Evolutionary conservation across 2,329 filamentous ascomycete genomes (phyloP).

Genomic region (Hymenoscyphus repandus): DNA sequence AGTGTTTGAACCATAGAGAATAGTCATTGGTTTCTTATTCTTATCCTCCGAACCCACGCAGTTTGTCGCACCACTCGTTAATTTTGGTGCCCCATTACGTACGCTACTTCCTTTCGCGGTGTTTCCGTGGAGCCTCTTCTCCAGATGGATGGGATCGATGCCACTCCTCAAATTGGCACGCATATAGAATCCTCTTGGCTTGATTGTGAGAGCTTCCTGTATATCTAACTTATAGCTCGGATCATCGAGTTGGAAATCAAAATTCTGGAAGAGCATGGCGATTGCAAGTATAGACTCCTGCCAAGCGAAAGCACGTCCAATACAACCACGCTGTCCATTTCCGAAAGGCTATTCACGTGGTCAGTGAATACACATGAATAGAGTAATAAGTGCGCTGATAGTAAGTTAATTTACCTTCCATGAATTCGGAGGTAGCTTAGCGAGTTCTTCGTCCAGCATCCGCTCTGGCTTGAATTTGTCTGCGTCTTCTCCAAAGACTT

Average conservation of each 20-base stretch:
- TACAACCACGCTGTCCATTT: slow-evolving; percentile 64
- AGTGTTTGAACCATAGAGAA: slow-evolving; percentile 68
- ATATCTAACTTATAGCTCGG: slow-evolving; percentile 51
- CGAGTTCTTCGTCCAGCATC: slow-evolving; percentile 66
- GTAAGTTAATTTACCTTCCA: slow-evolving; percentile 44
- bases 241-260: slow-evolving; percentile 59
- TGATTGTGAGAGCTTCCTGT: slow-evolving; percentile 54
- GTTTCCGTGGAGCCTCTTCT: slow-evolving; percentile 30
- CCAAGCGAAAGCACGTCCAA: slow-evolving; percentile 69
- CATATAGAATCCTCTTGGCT: slow-evolving; percentile 60
- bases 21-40: slow-evolving; percentile 30
- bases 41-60: background rate
- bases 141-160: slow-evolving; percentile 39
- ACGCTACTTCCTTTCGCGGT: no score
- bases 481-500: slow-evolving; percentile 61
- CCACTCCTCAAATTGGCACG: slow-evolving; percentile 49
- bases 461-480: slow-evolving; percentile 64
- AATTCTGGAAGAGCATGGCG: slow-evolving; percentile 64
- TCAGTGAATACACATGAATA: background rate
- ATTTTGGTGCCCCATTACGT: no score
- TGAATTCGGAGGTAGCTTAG: slow-evolving; percentile 54
- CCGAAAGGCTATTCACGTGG: slow-evolving; percentile 57
- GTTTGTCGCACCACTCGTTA: no score
- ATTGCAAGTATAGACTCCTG: slow-evolving; percentile 62
- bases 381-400: background rate